A percentile compares a stretch with the other conserved stretches of the same genome.
Conservation (phyloP, 202 grass and related monocot species). For the Cymbopogon flexuosus region DNA sequence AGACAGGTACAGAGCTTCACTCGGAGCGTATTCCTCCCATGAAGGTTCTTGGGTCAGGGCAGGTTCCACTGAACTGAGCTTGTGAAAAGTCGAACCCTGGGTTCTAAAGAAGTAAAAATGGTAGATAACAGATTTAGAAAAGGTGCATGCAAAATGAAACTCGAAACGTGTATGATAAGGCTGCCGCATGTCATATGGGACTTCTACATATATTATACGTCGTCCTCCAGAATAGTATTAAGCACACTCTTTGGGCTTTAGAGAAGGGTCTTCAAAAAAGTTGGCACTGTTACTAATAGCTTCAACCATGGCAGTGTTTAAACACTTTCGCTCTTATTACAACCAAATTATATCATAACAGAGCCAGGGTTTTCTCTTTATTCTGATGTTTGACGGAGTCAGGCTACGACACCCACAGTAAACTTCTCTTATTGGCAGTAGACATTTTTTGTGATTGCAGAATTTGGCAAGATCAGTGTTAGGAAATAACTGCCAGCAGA, state of each 20-base stretch:
- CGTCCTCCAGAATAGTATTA: neutral
- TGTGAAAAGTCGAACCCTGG: slow-evolving; percentile 95
- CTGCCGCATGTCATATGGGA: neutral
- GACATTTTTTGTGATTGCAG: neutral
- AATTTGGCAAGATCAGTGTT: neutral
- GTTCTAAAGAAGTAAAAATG: slow-evolving; percentile 48
- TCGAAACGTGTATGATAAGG: neutral
- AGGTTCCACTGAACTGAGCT: slow-evolving; percentile 79
- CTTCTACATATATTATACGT: neutral
- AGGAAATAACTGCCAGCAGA: neutral
- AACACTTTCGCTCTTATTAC: neutral
- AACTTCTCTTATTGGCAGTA: neutral
- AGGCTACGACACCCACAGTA: neutral
- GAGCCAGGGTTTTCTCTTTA: neutral
- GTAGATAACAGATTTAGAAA: neutral
- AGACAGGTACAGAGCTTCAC: slow-evolving; percentile 3
- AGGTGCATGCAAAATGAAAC: neutral
- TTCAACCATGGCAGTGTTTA: neutral
- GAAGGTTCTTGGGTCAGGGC: slow-evolving; percentile 93
- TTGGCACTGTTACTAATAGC: neutral
- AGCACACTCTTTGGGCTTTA: neutral
- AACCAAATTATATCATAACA: neutral
- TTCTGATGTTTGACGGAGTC: neutral
- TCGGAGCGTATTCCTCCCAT: slow-evolving; percentile 73
- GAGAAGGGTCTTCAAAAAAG: neutral